Evolutionary conservation across 106 monocot genomes (phyloP).

Genomic region (Dioscorea alata): DNA sequence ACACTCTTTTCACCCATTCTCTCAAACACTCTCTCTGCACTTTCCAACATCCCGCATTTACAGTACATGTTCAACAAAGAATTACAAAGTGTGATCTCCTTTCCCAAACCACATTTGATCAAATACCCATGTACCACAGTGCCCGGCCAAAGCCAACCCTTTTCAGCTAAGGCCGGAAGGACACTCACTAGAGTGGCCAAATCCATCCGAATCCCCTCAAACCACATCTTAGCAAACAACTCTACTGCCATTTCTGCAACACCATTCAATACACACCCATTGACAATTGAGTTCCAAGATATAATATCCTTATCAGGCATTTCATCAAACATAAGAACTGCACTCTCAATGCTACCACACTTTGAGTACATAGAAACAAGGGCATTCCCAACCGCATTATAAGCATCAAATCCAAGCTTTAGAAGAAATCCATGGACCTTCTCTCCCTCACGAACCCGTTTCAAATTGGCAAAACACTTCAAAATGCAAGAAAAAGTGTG

Average conservation of each 20-base stretch:
- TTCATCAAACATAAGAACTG: slow-evolving; percentile 47
- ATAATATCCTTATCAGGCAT: slow-evolving; percentile 62
- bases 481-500: slow-evolving; percentile 52
- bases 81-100: slow-evolving; percentile 42
- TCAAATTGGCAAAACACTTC: slow-evolving; percentile 44
- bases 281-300: slow-evolving; percentile 71
- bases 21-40: slow-evolving; percentile 33
- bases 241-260: slow-evolving; percentile 17
- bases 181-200: slow-evolving; percentile 51
- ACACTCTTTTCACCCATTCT: slow-evolving; percentile 44
- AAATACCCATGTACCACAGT: slow-evolving; percentile 62
- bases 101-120: slow-evolving; percentile 26
- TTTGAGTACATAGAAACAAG: slow-evolving; percentile 55
- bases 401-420: slow-evolving; percentile 42
- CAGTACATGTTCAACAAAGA: slow-evolving; percentile 63
- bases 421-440: slow-evolving; percentile 40
- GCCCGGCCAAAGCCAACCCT: slow-evolving; percentile 22
- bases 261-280: slow-evolving; percentile 45
- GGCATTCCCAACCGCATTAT: slow-evolving; percentile 45
- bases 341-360: slow-evolving; percentile 23
- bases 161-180: slow-evolving; percentile 51
- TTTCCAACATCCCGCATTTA: slow-evolving; percentile 54
- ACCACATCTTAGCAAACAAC: slow-evolving; percentile 43
- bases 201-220: slow-evolving; percentile 41
- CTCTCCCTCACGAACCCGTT: slow-evolving; percentile 22